These are phyloP conservation scores for Candida montana DNA, from an alignment of 805 yeast genomes.

Conservation along the genomic window DNA sequence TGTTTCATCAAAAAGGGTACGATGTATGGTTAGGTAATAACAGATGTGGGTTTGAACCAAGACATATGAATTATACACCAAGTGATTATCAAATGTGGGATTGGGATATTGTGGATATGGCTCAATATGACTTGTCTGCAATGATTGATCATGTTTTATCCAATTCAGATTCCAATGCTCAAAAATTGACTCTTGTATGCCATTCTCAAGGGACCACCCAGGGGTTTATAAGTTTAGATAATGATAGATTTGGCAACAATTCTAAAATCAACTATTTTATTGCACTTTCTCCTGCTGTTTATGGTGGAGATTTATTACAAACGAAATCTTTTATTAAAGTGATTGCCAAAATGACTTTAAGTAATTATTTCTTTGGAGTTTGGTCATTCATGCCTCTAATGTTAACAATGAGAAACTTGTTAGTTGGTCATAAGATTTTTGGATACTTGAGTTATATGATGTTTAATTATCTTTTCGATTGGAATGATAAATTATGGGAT, in stretches of 20 bases:
- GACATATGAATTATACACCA: slow-evolving; percentile 45
- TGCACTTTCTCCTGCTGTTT: slow-evolving; percentile 88
- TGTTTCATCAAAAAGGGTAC: slow-evolving; percentile 48
- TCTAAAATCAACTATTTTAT: slow-evolving; percentile 60
- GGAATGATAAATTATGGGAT: slow-evolving; percentile 83
- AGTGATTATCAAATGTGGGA: slow-evolving; percentile 69
- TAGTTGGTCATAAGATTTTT: slow-evolving; percentile 48
- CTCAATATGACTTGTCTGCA: slow-evolving; percentile 69
- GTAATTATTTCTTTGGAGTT: slow-evolving; percentile 61
- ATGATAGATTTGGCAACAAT: slow-evolving; percentile 40
- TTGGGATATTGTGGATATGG: slow-evolving; percentile 89
- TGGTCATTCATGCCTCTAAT: slow-evolving; percentile 75
- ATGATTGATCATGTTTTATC: slow-evolving; percentile 56
- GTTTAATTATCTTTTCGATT: slow-evolving; percentile 82
- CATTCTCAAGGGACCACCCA: slow-evolving; percentile 97
- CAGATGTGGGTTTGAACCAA: slow-evolving; percentile 77
- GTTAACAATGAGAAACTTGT: slow-evolving; percentile 48
- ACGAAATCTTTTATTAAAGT: slow-evolving; percentile 56
- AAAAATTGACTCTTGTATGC: slow-evolving; percentile 58
- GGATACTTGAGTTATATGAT: slow-evolving; percentile 68
- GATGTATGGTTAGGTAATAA: slow-evolving; percentile 94
- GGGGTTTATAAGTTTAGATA: slow-evolving; percentile 61
- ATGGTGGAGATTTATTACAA: slow-evolving; percentile 72
- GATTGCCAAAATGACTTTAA: slow-evolving; percentile 47
- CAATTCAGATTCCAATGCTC: slow-evolving; percentile 28